Conservation (phyloP, 352 stramenopile genomes). For the Globisporangium spiculum region DNA sequence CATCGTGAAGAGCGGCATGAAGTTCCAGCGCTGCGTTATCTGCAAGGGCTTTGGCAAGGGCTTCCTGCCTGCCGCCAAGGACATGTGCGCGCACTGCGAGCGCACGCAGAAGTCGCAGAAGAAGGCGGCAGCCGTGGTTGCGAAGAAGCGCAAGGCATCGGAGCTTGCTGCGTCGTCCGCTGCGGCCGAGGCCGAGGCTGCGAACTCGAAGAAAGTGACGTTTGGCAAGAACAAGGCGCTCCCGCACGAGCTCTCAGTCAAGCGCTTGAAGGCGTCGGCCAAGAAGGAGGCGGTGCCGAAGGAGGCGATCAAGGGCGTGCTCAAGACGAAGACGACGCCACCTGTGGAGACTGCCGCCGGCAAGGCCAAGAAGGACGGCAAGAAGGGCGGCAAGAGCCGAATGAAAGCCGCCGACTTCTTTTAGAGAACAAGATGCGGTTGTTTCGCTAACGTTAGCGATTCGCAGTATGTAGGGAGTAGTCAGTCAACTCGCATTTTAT, state of each 20-base stretch:
- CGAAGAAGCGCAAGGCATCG: conserved; percentile 66
- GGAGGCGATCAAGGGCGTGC: conserved; percentile 68
- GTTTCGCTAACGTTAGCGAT: background rate
- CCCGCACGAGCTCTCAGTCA: conserved; percentile 74
- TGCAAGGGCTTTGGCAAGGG: conserved; percentile 78
- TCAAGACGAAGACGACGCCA: conserved; percentile 56
- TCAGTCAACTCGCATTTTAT: background rate
- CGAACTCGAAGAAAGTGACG: conserved; percentile 71
- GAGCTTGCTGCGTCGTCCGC: conserved; percentile 32
- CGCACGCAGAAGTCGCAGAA: conserved; percentile 55
- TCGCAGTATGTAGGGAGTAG: background rate
- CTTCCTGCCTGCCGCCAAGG: conserved; percentile 61
- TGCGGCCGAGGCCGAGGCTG: conserved; percentile 26
- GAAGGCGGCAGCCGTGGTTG: conserved; percentile 42
- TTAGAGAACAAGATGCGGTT: conserved; percentile 21
- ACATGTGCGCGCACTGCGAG: conserved; percentile 71
- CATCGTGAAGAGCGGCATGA: conserved; percentile 62
- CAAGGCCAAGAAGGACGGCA: conserved; percentile 43
- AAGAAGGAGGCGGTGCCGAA: conserved; percentile 57
- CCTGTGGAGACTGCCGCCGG: conserved; percentile 18
- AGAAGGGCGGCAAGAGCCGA: conserved; percentile 39
- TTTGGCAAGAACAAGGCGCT: conserved; percentile 86
- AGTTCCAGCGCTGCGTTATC: conserved; percentile 64
- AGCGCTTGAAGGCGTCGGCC: conserved; percentile 75
- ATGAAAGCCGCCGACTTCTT: conserved; percentile 78